Evolutionary conservation across 2,329 filamentous ascomycete genomes (phyloP).

Genomic region (Pseudogymnoascus sp.): DNA sequence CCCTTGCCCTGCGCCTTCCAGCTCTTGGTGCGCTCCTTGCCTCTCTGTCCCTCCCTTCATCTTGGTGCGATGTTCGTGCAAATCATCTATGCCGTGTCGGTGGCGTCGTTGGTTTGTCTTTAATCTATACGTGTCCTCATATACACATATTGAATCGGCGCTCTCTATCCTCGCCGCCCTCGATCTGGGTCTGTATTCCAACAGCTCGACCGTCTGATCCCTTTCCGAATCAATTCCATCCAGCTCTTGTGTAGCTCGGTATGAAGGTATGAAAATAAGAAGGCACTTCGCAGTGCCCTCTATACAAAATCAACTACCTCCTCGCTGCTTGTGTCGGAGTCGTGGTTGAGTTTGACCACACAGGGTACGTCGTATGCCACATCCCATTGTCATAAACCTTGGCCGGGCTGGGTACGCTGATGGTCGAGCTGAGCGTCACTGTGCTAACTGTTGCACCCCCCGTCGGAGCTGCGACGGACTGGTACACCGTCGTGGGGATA

Average conservation of each 20-base stretch:
- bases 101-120: neutral
- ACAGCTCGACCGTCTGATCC: neutral
- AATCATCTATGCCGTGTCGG: neutral
- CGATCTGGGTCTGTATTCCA: neutral
- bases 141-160: neutral
- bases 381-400: conserved; percentile 23
- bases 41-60: neutral
- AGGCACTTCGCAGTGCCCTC: neutral
- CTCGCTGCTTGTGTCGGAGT: neutral
- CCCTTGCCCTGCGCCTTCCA: conserved; percentile 21
- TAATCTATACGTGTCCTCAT: neutral
- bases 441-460: neutral
- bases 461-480: neutral
- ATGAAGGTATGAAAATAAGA: neutral
- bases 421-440: neutral
- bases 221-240: neutral
- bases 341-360: conserved; percentile 9
- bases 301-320: neutral
- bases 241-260: neutral
- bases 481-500: neutral
- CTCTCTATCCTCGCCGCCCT: neutral
- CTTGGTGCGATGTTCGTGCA: neutral
- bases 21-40: conserved; percentile 25
- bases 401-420: neutral
- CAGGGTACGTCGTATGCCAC: conserved; percentile 25